A percentile compares a stretch with the other conserved stretches of the same genome.
Conservation (phyloP, 73 alveolate genomes). For the Tetrahymena thermophila region DNA sequence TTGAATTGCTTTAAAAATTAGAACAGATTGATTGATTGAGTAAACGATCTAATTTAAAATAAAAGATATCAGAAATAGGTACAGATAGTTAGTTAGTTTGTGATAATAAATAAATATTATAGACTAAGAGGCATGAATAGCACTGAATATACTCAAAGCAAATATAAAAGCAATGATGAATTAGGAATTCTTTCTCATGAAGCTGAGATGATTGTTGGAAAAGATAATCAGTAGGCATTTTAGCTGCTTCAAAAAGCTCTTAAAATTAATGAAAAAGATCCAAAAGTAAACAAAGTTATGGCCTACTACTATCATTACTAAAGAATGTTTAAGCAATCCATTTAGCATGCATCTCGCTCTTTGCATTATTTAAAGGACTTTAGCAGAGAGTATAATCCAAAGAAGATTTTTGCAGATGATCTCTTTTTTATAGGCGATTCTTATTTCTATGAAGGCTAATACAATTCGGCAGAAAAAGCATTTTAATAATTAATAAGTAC, state of each 20-base stretch:
- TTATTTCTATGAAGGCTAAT: not conserved
- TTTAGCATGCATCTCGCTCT: constrained; percentile 1
- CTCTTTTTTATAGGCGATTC: not conserved
- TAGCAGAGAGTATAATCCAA: not conserved
- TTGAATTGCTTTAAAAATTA: not conserved
- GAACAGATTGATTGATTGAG: not conserved
- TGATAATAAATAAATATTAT: not conserved
- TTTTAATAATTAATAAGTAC: not conserved
- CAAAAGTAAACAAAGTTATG: not conserved
- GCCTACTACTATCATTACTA: not conserved
- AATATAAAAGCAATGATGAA: not conserved
- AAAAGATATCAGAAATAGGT: not conserved
- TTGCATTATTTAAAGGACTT: not conserved
- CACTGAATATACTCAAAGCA: not conserved
- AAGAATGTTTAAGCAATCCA: not conserved
- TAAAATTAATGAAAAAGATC: not conserved
- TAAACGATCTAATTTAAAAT: not conserved
- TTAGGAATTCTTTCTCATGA: not conserved
- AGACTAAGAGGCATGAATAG: not conserved
- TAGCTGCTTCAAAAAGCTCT: not conserved
- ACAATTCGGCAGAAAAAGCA: not conserved
- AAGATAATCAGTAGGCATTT: not conserved
- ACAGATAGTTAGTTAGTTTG: not conserved
- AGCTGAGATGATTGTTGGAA: not conserved
- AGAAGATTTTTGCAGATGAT: not conserved